Percentiles rank a stretch among this genome's conserved stretches.
phyloP scores from a whole-genome alignment of 345 rosid species.

The Hibiscus tridactylites region DNA sequence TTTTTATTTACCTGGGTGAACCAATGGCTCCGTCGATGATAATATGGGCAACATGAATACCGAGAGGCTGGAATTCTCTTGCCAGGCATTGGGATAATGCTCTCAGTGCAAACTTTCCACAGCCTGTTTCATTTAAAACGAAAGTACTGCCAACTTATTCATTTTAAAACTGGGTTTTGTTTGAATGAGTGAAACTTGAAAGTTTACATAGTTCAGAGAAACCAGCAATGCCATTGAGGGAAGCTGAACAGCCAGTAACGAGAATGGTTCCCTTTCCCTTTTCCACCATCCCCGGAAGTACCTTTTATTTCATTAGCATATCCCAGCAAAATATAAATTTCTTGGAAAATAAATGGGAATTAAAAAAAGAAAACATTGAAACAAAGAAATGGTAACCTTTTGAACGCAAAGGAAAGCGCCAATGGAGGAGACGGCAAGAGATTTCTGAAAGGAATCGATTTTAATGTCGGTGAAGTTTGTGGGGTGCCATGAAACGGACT shows the following conservation, averaged over 20 bases:
- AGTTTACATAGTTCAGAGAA: conserved; percentile 73
- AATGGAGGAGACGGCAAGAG: conserved; percentile 57
- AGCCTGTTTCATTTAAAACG: conserved; percentile 34
- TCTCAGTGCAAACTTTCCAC: conserved; percentile 86
- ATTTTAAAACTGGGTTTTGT: background rate
- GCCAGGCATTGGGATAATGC: conserved; percentile 81
- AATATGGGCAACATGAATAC: conserved; percentile 85
- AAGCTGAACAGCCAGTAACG: conserved; percentile 90
- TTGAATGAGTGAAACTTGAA: background rate
- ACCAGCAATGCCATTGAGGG: conserved; percentile 74
- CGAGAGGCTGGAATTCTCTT: conserved; percentile 64
- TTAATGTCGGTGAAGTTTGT: conserved; percentile 57
- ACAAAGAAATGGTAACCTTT: conserved; percentile 32
- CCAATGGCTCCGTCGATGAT: conserved; percentile 80
- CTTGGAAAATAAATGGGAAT: background rate
- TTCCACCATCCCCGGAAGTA: conserved; percentile 84
- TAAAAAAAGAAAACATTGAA: background rate
- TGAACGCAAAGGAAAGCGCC: conserved; percentile 89
- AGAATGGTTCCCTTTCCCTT: conserved; percentile 86
- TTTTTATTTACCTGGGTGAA: conserved; percentile 44
- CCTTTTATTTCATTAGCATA: conserved; percentile 24
- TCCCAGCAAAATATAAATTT: background rate
- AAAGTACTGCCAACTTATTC: background rate
- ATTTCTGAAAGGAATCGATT: conserved; percentile 65
- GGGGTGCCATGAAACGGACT: conserved; percentile 28